Conservation (phyloP, 2,329 filamentous ascomycete species). For the Talaromyces funiculosus region DNA sequence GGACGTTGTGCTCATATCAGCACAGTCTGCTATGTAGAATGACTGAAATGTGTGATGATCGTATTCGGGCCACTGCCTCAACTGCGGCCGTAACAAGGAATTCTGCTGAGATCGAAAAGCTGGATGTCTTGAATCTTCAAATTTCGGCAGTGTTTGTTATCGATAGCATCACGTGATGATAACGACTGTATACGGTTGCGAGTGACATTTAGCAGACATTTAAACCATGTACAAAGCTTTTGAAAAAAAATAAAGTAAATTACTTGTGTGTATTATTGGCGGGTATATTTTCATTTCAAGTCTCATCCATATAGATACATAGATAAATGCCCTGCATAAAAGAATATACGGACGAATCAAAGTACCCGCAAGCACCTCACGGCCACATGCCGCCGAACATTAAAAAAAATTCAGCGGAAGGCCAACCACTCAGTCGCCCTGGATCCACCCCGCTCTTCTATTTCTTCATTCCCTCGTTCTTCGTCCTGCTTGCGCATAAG, state of each 20-base stretch:
- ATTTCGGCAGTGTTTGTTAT: slow-evolving; percentile 7
- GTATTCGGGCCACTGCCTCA: not conserved
- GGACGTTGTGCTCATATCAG: slow-evolving; percentile 52
- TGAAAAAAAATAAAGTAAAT: not conserved
- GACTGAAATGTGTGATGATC: not conserved
- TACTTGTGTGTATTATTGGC: too few species aligned
- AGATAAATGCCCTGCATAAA: not conserved
- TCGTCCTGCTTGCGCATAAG: not conserved
- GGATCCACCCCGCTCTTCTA: slow-evolving; percentile 13
- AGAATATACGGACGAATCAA: not conserved
- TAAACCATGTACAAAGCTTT: not conserved
- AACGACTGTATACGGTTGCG: not conserved
- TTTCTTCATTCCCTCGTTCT: slow-evolving; percentile 10
- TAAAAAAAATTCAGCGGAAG: slow-evolving; percentile 9
- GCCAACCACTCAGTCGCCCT: not conserved
- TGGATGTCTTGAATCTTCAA: not conserved
- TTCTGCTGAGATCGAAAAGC: not conserved
- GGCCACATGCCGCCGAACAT: not conserved
- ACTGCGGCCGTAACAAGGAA: not conserved
- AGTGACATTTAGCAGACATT: not conserved
- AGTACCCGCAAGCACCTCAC: not conserved
- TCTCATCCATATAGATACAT: not conserved
- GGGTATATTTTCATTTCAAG: not conserved
- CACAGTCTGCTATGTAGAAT: not conserved
- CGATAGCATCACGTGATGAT: slow-evolving; percentile 14